Evolutionary conservation across 1,139 yeast species (phyloP).

Genomic region (Candida sp.): DNA sequence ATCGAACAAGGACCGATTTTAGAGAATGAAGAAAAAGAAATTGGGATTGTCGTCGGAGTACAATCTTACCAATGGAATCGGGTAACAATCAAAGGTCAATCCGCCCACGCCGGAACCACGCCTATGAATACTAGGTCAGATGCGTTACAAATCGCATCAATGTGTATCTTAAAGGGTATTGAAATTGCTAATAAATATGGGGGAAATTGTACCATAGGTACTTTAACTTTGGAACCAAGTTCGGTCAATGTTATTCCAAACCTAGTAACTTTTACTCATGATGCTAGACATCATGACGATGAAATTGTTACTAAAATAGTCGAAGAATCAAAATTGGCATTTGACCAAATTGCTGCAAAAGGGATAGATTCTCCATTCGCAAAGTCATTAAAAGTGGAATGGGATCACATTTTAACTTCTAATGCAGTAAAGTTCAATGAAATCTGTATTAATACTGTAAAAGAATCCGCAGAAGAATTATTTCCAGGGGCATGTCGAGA

Average conservation of each 20-base stretch:
- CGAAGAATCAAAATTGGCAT: constrained; percentile 33
- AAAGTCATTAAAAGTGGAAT: constrained; percentile 27
- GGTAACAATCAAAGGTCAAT: constrained; percentile 52
- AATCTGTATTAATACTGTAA: constrained; percentile 47
- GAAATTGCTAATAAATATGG: constrained; percentile 50
- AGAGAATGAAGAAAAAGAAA: constrained; percentile 50
- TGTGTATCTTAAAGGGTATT: constrained; percentile 52
- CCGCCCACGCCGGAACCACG: constrained; percentile 74
- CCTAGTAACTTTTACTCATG: constrained; percentile 53
- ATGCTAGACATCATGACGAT: constrained; percentile 55
- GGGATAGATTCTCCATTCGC: constrained; percentile 12
- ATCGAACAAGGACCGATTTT: constrained; percentile 76
- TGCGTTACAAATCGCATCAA: constrained; percentile 56
- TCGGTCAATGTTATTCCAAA: constrained; percentile 69
- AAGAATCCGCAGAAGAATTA: constrained; percentile 46
- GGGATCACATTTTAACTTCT: constrained; percentile 41
- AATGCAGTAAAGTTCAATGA: constrained; percentile 57
- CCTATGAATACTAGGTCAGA: constrained; percentile 64
- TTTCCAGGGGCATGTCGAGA: constrained; percentile 37
- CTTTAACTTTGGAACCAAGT: constrained; percentile 52
- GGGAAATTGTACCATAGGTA: constrained; percentile 62
- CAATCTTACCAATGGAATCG: constrained; percentile 67
- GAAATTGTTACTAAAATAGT: constrained; percentile 36
- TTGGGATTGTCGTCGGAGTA: constrained; percentile 66
- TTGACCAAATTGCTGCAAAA: constrained; percentile 16